phyloP scores from a whole-genome alignment of 2,329 filamentous ascomycete species.

The Ascochyta lentis region DNA sequence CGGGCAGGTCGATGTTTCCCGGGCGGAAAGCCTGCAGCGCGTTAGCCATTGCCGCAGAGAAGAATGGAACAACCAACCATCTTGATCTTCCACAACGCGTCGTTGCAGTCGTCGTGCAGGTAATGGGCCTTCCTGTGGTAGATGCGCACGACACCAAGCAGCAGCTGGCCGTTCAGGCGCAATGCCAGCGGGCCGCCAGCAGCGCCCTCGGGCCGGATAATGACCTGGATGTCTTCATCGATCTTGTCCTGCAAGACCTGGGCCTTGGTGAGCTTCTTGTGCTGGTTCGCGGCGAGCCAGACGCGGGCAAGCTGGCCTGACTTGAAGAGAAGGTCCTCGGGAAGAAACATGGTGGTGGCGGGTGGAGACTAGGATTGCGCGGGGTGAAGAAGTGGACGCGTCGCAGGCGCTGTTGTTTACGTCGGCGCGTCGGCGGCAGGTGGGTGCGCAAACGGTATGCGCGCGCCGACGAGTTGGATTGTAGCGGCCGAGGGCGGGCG shows the following conservation, averaged over 20 bases:
- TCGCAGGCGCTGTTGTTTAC: slow-evolving; percentile 37
- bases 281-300: slow-evolving; percentile 97
- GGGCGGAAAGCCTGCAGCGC: slow-evolving; percentile 78
- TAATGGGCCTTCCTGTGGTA: slow-evolving; percentile 98
- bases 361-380: slow-evolving; percentile 14
- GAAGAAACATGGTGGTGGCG: slow-evolving; percentile 83
- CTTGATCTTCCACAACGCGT: slow-evolving; percentile 97
- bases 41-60: slow-evolving; percentile 19
- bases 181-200: slow-evolving; percentile 89
- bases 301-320: slow-evolving; percentile 95
- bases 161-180: slow-evolving; percentile 88
- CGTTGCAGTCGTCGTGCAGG: slow-evolving; percentile 94
- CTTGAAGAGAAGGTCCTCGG: slow-evolving; percentile 93
- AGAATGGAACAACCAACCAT: slow-evolving; percentile 67
- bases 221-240: slow-evolving; percentile 91
- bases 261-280: slow-evolving; percentile 97
- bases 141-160: slow-evolving; percentile 95
- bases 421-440: slow-evolving; percentile 39
- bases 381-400: slow-evolving; percentile 28
- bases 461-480: slow-evolving; percentile 31
- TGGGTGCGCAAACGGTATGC: slow-evolving; percentile 31
- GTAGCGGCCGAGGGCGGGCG: slow-evolving; percentile 25
- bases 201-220: slow-evolving; percentile 73
- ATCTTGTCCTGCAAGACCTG: slow-evolving; percentile 95
- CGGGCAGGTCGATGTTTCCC: slow-evolving; percentile 94